A percentile compares a stretch with the other conserved stretches of the same genome.
These are phyloP conservation scores for Lichenothelia convexa DNA, from an alignment of 495 filamentous ascomycete genomes.

Conservation along the genomic window DNA sequence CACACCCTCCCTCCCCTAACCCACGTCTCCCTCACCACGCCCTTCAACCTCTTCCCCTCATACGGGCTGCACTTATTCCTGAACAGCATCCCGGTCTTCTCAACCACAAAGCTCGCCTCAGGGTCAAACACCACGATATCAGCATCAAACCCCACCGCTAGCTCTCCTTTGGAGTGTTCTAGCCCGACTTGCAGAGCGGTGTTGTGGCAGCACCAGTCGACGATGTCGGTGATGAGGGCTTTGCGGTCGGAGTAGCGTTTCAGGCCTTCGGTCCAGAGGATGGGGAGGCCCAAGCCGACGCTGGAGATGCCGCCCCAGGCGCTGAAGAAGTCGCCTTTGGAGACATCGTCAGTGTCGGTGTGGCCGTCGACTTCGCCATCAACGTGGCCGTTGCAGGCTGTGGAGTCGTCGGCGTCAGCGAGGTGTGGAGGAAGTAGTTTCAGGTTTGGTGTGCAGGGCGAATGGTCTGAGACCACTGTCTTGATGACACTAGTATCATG, in stretches of 20 bases:
- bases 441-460: slow-evolving; percentile 83
- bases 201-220: slow-evolving; percentile 66
- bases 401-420: slow-evolving; percentile 9
- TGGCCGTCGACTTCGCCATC: no score
- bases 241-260: slow-evolving; percentile 32
- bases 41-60: slow-evolving; percentile 62
- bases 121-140: slow-evolving; percentile 91
- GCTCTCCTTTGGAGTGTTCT: slow-evolving; percentile 60
- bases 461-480: slow-evolving; percentile 94
- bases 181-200: slow-evolving; percentile 86
- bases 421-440: slow-evolving; percentile 67
- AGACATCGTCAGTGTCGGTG: slow-evolving; percentile 17
- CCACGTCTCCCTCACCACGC: slow-evolving; percentile 81
- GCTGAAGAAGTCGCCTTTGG: slow-evolving; percentile 89
- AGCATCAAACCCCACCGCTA: slow-evolving; percentile 73
- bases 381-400: slow-evolving; percentile 4
- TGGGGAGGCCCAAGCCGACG: slow-evolving; percentile 78
- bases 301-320: slow-evolving; percentile 94
- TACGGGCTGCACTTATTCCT: slow-evolving; percentile 90
- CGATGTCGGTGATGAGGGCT: slow-evolving; percentile 49
- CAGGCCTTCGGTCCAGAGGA: slow-evolving; percentile 65
- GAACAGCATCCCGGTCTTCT: slow-evolving; percentile 54
- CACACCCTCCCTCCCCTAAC: slow-evolving; percentile 58
- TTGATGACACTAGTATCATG: slow-evolving; percentile 79
- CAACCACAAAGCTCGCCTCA: slow-evolving; percentile 45